Conservation (phyloP, 2,329 filamentous ascomycete species). For the Penicillium sp. region DNA sequence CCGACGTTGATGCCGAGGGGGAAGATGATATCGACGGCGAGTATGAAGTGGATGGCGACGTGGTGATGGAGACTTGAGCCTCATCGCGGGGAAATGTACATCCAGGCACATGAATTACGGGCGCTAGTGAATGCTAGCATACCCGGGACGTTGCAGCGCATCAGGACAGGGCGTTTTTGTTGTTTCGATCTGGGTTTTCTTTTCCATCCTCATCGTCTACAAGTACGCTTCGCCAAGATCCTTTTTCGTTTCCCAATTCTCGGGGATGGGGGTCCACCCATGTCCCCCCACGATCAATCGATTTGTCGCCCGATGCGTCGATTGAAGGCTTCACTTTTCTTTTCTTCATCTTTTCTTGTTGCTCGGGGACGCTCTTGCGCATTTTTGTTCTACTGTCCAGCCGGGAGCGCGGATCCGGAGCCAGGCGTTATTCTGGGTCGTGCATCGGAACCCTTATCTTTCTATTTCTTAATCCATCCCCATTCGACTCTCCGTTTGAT, state of each 20-base stretch:
- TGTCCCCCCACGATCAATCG: not conserved
- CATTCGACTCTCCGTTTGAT: constrained; percentile 2
- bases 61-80: constrained; percentile 35
- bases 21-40: constrained; percentile 34
- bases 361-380: constrained; percentile 2
- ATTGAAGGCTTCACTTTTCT: not conserved
- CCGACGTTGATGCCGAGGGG: constrained; percentile 23
- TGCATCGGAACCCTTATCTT: constrained; percentile 10
- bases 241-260: not conserved
- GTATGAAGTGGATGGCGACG: constrained; percentile 29
- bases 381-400: constrained; percentile 20
- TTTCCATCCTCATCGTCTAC: not conserved
- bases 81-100: not conserved
- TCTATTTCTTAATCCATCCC: constrained; percentile 14
- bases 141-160: constrained; percentile 22
- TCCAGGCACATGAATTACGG: constrained; percentile 2
- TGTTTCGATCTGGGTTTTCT: not conserved
- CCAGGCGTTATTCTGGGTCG: not conserved
- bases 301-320: not conserved
- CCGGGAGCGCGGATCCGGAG: constrained; percentile 21
- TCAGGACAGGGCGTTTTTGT: constrained; percentile 29
- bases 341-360: not conserved
- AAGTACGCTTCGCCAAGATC: not conserved
- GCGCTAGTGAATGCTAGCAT: constrained; percentile 2
- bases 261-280: not conserved